Conservation (phyloP, 805 yeast genomes). For the Candida ulmi region DNA sequence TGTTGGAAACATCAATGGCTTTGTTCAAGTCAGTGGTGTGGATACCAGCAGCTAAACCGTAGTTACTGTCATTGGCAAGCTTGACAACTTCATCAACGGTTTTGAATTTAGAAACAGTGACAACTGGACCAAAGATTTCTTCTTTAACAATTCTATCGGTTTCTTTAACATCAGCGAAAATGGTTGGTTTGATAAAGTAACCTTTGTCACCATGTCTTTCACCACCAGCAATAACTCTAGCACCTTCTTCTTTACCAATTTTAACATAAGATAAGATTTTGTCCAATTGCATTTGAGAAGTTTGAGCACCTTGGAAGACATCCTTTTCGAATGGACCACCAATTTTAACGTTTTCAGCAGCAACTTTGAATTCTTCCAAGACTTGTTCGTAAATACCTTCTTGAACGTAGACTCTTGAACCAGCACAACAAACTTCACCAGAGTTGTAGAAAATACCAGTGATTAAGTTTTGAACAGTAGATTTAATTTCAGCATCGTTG, state of each 20-base stretch:
- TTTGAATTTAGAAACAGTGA: slow-evolving; percentile 66
- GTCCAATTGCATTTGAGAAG: slow-evolving; percentile 60
- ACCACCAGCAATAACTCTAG: slow-evolving; percentile 78
- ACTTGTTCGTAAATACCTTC: slow-evolving; percentile 65
- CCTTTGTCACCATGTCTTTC: slow-evolving; percentile 66
- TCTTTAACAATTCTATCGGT: slow-evolving; percentile 74
- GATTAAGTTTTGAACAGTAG: slow-evolving; percentile 61
- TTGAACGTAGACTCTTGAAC: slow-evolving; percentile 82
- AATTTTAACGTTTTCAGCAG: slow-evolving; percentile 48
- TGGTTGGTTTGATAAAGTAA: slow-evolving; percentile 73
- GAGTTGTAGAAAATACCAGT: slow-evolving; percentile 81
- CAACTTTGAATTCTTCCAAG: slow-evolving; percentile 47
- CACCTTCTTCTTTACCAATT: slow-evolving; percentile 62
- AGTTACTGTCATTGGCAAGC: slow-evolving; percentile 70
- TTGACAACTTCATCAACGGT: slow-evolving; percentile 69
- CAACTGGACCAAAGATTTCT: slow-evolving; percentile 91
- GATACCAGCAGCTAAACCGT: slow-evolving; percentile 85
- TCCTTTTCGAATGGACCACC: slow-evolving; percentile 76
- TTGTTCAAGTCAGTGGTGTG: slow-evolving; percentile 67
- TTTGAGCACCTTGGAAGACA: slow-evolving; percentile 71
- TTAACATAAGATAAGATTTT: slow-evolving; percentile 61
- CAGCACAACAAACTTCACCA: slow-evolving; percentile 93
- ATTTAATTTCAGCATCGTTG: slow-evolving; percentile 63
- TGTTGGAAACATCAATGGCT: slow-evolving; percentile 61
- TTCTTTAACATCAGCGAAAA: slow-evolving; percentile 76